Evolutionary conservation across 1,284 basidiomycete genomes (phyloP).

Genomic region (Ceratobasidium sp.): DNA sequence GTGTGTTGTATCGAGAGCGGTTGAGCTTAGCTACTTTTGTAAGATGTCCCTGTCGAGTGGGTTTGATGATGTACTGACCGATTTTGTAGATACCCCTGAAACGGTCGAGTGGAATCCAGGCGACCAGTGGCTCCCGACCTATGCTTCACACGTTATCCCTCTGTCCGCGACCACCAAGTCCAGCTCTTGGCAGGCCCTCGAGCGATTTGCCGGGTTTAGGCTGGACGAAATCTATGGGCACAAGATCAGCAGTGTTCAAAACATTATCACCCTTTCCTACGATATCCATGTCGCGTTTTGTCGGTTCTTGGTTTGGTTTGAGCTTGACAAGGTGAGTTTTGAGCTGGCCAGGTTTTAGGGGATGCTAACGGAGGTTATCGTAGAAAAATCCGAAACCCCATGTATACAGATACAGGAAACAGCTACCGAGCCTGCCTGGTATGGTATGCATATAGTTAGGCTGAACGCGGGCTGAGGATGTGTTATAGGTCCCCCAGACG

Average conservation of each 20-base stretch:
- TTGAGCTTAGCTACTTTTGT: constrained; percentile 30
- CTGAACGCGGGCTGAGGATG: not conserved
- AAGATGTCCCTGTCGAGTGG: not conserved
- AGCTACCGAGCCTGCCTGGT: constrained; percentile 30
- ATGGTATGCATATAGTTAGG: constrained; percentile 6
- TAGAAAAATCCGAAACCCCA: constrained; percentile 37
- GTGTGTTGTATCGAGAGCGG: constrained; percentile 27
- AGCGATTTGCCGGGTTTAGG: constrained; percentile 31
- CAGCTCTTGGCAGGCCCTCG: constrained; percentile 27
- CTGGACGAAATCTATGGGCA: constrained; percentile 30
- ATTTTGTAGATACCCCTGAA: constrained; percentile 29
- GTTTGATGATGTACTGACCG: not conserved
- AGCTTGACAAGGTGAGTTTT: constrained; percentile 27
- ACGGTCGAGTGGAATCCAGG: constrained; percentile 36
- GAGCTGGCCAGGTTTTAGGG: not conserved
- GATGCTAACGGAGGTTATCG: not conserved
- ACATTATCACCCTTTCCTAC: constrained; percentile 30
- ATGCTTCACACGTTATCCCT: constrained; percentile 27
- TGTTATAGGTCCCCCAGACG: constrained; percentile 25
- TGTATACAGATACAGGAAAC: constrained; percentile 29
- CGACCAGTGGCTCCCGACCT: constrained; percentile 32
- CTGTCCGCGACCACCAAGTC: constrained; percentile 18
- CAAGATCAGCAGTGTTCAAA: constrained; percentile 20
- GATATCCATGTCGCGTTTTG: constrained; percentile 35
- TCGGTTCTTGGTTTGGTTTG: constrained; percentile 36